phyloP scores from a whole-genome alignment of 352 stramenopile species.

The Globisporangium orthogonon region DNA sequence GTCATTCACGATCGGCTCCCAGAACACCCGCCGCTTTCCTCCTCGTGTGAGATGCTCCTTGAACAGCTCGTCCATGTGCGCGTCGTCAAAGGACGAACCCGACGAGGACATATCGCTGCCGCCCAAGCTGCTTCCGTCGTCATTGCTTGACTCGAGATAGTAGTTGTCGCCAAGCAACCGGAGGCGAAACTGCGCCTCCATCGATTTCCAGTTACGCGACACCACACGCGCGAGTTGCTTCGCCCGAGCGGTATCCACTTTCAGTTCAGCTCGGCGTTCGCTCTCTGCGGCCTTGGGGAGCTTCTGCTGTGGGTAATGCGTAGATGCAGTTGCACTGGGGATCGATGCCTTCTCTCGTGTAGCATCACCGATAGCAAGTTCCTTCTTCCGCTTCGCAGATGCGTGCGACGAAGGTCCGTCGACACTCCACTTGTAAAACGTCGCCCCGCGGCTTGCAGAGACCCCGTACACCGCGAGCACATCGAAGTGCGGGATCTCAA shows the following conservation, averaged over 20 bases:
- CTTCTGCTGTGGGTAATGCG: background rate
- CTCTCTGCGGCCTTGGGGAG: background rate
- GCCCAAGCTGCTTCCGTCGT: conserved; percentile 21
- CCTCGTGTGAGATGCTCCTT: conserved; percentile 10
- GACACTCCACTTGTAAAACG: conserved; percentile 70
- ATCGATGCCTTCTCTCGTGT: background rate
- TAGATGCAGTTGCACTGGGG: background rate
- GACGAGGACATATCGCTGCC: conserved; percentile 4
- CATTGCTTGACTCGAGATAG: conserved; percentile 46
- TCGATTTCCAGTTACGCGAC: conserved; percentile 17
- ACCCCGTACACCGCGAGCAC: conserved; percentile 66
- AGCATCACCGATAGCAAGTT: background rate
- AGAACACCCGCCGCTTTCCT: conserved; percentile 35
- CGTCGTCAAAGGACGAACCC: conserved; percentile 19
- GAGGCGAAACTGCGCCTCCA: conserved; percentile 42
- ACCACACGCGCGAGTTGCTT: conserved; percentile 19
- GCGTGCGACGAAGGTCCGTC: conserved; percentile 58
- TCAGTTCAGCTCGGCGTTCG: background rate
- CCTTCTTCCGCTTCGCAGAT: conserved; percentile 1
- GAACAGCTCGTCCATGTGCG: conserved; percentile 17
- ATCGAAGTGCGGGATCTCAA: conserved; percentile 64
- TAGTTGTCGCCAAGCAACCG: conserved; percentile 53
- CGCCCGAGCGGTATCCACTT: conserved; percentile 2
- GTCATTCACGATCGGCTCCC: conserved; percentile 68
- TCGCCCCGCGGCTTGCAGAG: conserved; percentile 36